Evolutionary conservation across 257 asterid genomes (phyloP).

Genomic region (Penstemon davidsonii): DNA sequence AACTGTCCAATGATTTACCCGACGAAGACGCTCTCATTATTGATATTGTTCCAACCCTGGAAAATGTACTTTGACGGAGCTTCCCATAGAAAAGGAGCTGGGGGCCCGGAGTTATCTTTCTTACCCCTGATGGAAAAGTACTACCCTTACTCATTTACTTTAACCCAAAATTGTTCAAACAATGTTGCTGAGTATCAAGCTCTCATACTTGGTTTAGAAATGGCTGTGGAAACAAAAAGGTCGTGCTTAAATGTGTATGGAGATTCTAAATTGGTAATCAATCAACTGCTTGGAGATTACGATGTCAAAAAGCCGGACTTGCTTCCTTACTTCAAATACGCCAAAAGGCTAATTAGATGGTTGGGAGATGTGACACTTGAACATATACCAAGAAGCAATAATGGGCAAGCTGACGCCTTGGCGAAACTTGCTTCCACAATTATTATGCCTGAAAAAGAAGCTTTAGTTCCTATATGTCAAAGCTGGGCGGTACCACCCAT

Average conservation of each 20-base stretch:
- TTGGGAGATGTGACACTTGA: neutral
- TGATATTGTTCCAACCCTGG: no score
- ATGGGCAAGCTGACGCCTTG: neutral
- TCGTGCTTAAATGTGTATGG: neutral
- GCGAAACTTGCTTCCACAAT: neutral
- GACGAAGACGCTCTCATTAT: no score
- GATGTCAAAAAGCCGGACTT: neutral
- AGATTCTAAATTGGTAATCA: conserved; percentile 2
- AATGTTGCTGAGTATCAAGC: neutral
- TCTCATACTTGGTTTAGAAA: neutral
- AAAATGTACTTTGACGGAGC: no score
- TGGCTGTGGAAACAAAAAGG: neutral
- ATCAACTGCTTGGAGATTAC: neutral
- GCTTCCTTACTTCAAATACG: neutral
- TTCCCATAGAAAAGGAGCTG: no score
- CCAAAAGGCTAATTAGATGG: neutral
- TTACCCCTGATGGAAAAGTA: neutral
- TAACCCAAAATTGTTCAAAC: neutral
- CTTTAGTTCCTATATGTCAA: neutral
- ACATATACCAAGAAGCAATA: neutral
- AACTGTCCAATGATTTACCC: no score
- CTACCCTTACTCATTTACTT: neutral
- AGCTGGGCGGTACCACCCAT: neutral
- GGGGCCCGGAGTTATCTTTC: neutral
- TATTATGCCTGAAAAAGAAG: neutral